phyloP scores from a whole-genome alignment of 225 moss, liverwort and hornwort genomes.

The Pseudisothecium myosuroides region DNA sequence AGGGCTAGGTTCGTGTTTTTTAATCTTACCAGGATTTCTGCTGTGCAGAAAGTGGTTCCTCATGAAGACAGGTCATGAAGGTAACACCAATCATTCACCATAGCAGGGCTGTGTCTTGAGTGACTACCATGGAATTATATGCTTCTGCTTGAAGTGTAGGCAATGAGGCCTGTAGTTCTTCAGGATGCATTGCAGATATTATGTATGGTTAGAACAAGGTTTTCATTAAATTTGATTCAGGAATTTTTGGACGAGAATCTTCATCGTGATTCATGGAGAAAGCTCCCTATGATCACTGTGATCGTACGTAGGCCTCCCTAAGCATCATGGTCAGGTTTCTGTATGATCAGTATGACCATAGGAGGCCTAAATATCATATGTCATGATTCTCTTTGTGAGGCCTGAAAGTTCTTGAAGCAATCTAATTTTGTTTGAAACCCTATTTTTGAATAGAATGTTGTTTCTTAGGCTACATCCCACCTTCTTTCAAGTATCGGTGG shows the following conservation, averaged over 20 bases:
- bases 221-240: not conserved
- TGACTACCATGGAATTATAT: not conserved
- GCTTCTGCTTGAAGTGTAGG: not conserved
- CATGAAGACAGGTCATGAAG: conserved; percentile 89
- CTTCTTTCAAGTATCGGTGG: not conserved
- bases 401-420: not conserved
- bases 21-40: not conserved
- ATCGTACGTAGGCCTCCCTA: not conserved
- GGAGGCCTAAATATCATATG: not conserved
- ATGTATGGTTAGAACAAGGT: not conserved
- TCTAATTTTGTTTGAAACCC: not conserved
- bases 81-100: conserved; percentile 12
- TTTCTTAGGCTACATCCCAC: not conserved
- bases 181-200: not conserved
- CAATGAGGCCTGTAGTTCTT: not conserved
- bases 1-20: not conserved
- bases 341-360: not conserved
- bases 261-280: not conserved
- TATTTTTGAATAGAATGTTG: not conserved
- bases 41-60: conserved; percentile 96
- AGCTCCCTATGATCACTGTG: not conserved
- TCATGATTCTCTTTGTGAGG: not conserved
- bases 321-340: not conserved
- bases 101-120: not conserved
- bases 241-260: not conserved